Evolutionary conservation across 2,329 filamentous ascomycete genomes (phyloP), one percentile per base, ranked within the genome.

Genomic region (Colletotrichum viniferum): DNA sequence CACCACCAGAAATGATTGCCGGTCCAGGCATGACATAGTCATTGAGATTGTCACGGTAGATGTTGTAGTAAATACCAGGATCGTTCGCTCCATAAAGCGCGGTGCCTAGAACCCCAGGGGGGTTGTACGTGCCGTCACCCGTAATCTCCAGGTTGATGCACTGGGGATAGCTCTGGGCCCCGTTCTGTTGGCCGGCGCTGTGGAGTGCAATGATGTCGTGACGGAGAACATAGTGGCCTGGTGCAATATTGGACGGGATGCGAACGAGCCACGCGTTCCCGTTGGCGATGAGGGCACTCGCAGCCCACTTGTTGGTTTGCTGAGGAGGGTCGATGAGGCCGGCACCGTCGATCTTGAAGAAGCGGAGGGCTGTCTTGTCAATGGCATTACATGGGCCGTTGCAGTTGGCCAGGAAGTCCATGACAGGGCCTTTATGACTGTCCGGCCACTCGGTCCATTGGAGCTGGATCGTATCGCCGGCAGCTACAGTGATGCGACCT

Each of bases 81-180:
- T 91, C 90, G 67, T 84, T 84, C 69, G 85, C 79, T 60, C 83
- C 88, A 84, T 92, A 92, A 38, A 92, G 86, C 60, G 83, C 82
- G 18, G 88, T 90, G 71, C 88, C 90, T 21, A 85, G 80, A 28
- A 85, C 86, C 71, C 90, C 90, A 36, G 81, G 78, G 8, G 86
- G 85, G 75, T 83, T 85, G 62, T 85, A 86, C 69, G 88, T 87
- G 48, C 89, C 88, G 24, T 82, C 81, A 69, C 90, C 88, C 55
- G 87, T 88, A 77, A 92, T 85, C 77, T 89, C 85, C 73, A 92
- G 81, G 84, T 92, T 91, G 80, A 90, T 84, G 81, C 90, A 88
- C 78, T 88, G 87, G 36, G 87, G 87, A 79, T 89, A 89, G 79
- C 86, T 85, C 81, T 89, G 87, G 43, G 87, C 86, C 14, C 87